A percentile compares a stretch with the other conserved stretches of the same genome.
phyloP scores from a whole-genome alignment of 1,139 yeast genomes.

The Scheffersomyces illinoinensis region DNA sequence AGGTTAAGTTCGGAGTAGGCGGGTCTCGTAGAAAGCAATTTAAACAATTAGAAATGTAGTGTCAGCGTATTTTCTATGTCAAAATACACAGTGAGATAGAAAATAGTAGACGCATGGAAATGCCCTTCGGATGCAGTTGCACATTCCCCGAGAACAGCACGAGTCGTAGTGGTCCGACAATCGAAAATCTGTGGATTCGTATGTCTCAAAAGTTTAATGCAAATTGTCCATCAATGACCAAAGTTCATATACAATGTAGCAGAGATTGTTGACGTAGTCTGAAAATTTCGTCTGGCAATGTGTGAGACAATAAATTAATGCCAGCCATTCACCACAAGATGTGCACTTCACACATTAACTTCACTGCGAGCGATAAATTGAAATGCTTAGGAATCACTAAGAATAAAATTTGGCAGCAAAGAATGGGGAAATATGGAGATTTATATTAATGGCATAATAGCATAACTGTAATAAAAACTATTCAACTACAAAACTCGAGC shows the following conservation, averaged over 20 bases:
- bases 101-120: background rate
- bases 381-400: too few species aligned
- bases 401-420: too few species aligned
- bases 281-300: background rate
- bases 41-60: too few species aligned
- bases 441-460: too few species aligned
- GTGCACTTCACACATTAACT: background rate
- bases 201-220: background rate
- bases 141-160: background rate
- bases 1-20: background rate
- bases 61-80: background rate
- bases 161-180: background rate
- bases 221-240: background rate
- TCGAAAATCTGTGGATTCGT: background rate
- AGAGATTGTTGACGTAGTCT: background rate
- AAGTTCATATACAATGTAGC: background rate
- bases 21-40: background rate
- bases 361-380: background rate
- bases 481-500: background rate
- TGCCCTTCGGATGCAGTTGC: background rate
- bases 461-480: background rate
- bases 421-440: too few species aligned
- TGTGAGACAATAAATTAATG: background rate
- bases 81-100: background rate
- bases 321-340: background rate